Base-by-base conservation (phyloP, 2,329 filamentous ascomycete species). In the Talaromyces sp. region DNA sequence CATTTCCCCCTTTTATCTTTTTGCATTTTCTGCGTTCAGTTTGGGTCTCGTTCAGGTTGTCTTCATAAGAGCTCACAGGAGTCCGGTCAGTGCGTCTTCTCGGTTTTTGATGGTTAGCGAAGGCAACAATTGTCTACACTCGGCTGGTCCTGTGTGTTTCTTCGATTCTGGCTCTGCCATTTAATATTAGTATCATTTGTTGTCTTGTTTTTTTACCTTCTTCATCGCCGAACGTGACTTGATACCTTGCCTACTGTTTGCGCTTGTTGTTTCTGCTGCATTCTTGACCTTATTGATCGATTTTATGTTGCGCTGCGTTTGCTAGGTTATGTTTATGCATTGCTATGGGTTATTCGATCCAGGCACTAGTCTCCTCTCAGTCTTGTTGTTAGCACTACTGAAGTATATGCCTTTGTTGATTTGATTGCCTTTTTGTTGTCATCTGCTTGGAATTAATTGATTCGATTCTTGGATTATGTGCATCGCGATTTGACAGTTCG, bases 101-200 rank as follows among this genome's bases (percentile, higher is more conserved):
- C 64, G 65, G 69, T 67, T 68, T 70, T 70, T 67, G 64, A 65
- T 66, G 70, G 69, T 65, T 66, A 68, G 62, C 67, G 63, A 66
- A 63, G 66, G 65, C 66, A 70, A 69, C 67, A 39, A 70, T 68
- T 33, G 64, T 73, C 70, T 67, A 75, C 74, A 76, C 74, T 70
- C 68, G 73, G 74, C 74, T 76, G 74, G 74, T 75, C 73, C 74
- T 76, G 74, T 70, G 73, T 76, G 74, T 74, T 75, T 60, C 66
- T 66, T 68, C 62, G 61, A 57, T 63, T 70, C 64, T 72, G 66
- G 71, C 70, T 71, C 69, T 70, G 54, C 66, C 65, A 67, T 69
- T 70, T 71, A 69, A 73, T 74, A 63, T 64, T 67, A 63, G 66
- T 68, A 61, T 65, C 35, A 48, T 59, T 53, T 31, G 56, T 60